Conservation (phyloP, 2,329 filamentous ascomycete species). For the Orbilia brochopaga region DNA sequence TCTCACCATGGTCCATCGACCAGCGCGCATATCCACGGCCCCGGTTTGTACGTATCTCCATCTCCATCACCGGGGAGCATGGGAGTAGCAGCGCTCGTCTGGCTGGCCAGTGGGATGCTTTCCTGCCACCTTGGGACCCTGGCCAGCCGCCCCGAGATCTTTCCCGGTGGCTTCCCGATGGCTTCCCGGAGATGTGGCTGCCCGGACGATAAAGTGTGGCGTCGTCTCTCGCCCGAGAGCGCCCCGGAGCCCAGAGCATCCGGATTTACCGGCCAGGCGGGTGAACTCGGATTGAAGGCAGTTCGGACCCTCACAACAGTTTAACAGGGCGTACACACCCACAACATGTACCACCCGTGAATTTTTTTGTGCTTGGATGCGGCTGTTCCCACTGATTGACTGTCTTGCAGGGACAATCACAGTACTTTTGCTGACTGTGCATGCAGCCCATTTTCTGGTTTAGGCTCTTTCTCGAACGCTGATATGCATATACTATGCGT, state of each 20-base stretch:
- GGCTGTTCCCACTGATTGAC: no score
- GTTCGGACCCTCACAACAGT: no score
- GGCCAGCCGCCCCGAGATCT: background rate
- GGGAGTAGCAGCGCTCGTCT: background rate
- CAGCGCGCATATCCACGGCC: no score
- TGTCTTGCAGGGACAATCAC: no score
- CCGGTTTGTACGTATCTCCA: no score
- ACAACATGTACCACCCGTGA: no score
- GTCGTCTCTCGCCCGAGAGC: background rate
- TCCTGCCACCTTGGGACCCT: background rate
- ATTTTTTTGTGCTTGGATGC: no score
- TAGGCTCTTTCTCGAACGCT: background rate
- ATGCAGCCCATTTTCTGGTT: background rate
- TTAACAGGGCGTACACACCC: no score
- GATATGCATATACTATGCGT: no score
- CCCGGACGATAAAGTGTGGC: background rate
- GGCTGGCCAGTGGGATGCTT: background rate
- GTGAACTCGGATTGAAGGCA: constrained; percentile 1
- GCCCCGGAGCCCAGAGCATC: no score
- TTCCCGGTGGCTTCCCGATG: background rate
- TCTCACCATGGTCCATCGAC: no score
- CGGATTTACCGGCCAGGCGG: background rate
- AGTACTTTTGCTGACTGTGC: constrained; percentile 2
- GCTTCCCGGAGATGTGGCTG: background rate
- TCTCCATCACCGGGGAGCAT: no score